Evolutionary conservation across 1,284 basidiomycete species (phyloP), one percentile per base, ranked within the genome.

Genomic region (Cryptococcus sp.): DNA sequence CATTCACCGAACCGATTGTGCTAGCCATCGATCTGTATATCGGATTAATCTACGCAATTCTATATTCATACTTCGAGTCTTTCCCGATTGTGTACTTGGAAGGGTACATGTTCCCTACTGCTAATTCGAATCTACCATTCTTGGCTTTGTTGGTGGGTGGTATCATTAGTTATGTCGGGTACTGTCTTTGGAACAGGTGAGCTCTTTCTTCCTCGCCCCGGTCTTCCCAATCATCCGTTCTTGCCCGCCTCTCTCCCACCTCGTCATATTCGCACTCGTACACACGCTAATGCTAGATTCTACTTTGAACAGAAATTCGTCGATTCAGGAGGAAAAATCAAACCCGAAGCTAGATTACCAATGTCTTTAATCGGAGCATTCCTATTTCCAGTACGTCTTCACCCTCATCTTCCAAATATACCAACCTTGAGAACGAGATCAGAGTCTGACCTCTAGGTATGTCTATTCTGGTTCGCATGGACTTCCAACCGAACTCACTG

Each of bases 381-480:
- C 49, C 60, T 62, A 43, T 62, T 62, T 37, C 66, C 67, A 5
- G 43, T 59, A n/a, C 51, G 60, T 45, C 32, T 31, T 7, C 32
- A 3, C n/a, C n/a, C 13, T 34, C 21, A 11, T 14, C 36, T 19
- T 36, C 21, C 21, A n/a, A n/a, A n/a, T 11, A 22, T n/a, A 36
- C 34, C 34, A 36, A n/a, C 34, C 2, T 42, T 3, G 47, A 44
- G 52, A 42, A 52, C 34, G 4, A 7, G 39, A 47, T n/a, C n/a
- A n/a, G n/a, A n/a, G n/a, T n/a, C n/a, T 32, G 14, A 18, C 10
- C 41, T 44, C 37, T 46, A 61, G 50, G 59, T 67, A 42, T 69
- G 66, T 37, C 54, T 69, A 7, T 66, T 71, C 50, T 63, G 60
- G 62, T 69, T 71, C 49, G 67, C 61, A 2, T 71, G 69, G 69